Evolutionary conservation across 129 eudicot species (phyloP), one percentile per base, ranked within the genome.

Genomic region (Centaurea solstitialis): DNA sequence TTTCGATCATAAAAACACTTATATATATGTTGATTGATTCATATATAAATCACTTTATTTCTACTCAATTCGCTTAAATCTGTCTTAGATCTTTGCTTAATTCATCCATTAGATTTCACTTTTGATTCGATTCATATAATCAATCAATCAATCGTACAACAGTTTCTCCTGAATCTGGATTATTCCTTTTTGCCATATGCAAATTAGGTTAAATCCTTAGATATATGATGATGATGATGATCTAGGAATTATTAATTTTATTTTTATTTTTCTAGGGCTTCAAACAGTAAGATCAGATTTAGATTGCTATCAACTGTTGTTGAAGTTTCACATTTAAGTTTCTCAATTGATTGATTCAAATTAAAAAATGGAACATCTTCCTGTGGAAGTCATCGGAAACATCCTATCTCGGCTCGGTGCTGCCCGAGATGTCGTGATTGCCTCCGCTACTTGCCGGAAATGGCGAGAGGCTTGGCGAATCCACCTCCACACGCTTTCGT

Each of bases 341-440:
- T 47, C 13, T 76, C 64, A 80, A 23, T 80, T 59, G 69, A 68
- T 76, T 68, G 75, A 47, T 6, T 8, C n/a, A 0, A 13, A 8
- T 26, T n/a, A n/a, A 53, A 81, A 50, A 26, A 94, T 91, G 98
- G 98, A 94, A 88, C 62, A 79, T 79, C 95, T 94, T 68, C 98
- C 98, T 18, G 92, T 94, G 75, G 98, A 94, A 86, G 98, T 94
- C 20, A 85, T 94, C n/a, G 98, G 98, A 6, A 94, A 91, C 89
- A 94, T 94, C 76, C 87, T 91, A 5, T 91, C 98, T n/a, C 87
- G 90, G 28, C 90, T 94, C 8, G 92, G 93, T 37, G 93, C 97
- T 21, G 98, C 98, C 10, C 85, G 98, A 43, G 97, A 94, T 73
- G 97, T 94, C 26, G 95, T 94, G 79, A 80, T 91, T 73, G 93